Evolutionary conservation across 2,329 filamentous ascomycete genomes (phyloP).

Genomic region (Cylindrodendrum hubeiense): DNA sequence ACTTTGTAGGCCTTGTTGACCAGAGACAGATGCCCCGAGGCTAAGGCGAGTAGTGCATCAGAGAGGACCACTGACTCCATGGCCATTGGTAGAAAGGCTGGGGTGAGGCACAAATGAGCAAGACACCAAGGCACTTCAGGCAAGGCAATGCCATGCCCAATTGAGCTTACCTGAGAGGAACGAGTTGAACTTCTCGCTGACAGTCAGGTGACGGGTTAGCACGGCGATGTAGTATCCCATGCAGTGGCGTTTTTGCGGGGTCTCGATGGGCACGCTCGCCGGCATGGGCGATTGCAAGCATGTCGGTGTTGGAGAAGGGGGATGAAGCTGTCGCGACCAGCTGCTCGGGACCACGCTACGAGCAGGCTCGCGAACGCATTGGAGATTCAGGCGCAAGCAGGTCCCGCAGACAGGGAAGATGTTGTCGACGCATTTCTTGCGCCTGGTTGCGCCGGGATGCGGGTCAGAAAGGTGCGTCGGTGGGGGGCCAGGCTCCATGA

Average conservation of each 20-base stretch:
- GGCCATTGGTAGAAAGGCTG: constrained; percentile 16
- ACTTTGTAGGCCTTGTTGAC: constrained; percentile 10
- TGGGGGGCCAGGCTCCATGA: neutral
- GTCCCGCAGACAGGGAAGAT: constrained; percentile 1
- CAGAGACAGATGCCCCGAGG: constrained; percentile 11
- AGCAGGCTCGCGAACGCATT: neutral
- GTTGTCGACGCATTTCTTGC: constrained; percentile 8
- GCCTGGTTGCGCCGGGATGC: neutral
- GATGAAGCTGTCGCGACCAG: neutral
- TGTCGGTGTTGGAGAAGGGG: neutral
- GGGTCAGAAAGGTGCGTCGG: neutral
- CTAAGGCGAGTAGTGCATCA: constrained; percentile 12
- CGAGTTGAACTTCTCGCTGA: constrained; percentile 18
- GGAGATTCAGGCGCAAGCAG: neutral
- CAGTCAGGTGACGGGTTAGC: constrained; percentile 5
- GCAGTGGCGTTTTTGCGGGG: constrained; percentile 7
- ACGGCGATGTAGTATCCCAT: constrained; percentile 19
- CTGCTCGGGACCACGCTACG: neutral
- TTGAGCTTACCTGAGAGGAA: constrained; percentile 10
- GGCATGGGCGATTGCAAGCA: neutral
- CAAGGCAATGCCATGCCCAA: neutral
- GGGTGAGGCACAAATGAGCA: neutral
- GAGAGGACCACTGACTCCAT: constrained; percentile 13
- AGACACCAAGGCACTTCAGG: neutral
- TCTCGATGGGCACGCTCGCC: neutral